A percentile compares a stretch with the other conserved stretches of the same genome.
phyloP scores from a whole-genome alignment of 2,329 filamentous ascomycete genomes.

The Aspergillus oerlinghausenensis region DNA sequence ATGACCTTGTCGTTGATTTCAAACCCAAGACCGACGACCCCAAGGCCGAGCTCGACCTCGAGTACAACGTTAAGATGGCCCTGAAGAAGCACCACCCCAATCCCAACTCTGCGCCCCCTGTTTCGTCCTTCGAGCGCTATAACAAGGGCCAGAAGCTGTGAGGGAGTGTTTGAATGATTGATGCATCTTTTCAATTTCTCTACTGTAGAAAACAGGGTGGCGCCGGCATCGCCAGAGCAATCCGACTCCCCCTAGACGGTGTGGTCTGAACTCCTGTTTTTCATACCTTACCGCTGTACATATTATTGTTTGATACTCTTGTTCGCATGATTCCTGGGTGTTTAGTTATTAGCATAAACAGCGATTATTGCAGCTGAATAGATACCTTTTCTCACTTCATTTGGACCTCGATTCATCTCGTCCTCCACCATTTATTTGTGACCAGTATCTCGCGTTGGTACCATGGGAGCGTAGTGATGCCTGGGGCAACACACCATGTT shows the following conservation, averaged over 20 bases:
- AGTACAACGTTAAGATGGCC: constrained; percentile 58
- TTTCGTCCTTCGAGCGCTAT: constrained; percentile 36
- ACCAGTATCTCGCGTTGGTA: too few species aligned
- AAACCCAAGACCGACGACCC: constrained; percentile 47
- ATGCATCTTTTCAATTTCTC: neutral
- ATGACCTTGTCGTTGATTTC: constrained; percentile 56
- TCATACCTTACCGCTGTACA: neutral
- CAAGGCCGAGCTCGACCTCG: constrained; percentile 55
- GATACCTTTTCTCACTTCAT: neutral
- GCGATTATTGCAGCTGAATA: neutral
- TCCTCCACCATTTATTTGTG: too few species aligned
- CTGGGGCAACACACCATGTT: neutral
- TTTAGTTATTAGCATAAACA: neutral
- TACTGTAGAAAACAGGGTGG: neutral
- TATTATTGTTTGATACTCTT: neutral
- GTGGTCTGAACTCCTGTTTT: neutral
- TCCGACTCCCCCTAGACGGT: neutral
- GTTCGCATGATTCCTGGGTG: neutral
- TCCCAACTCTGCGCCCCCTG: constrained; percentile 35
- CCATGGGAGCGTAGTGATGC: too few species aligned
- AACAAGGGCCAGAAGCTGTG: constrained; percentile 18
- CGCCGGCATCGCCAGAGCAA: neutral
- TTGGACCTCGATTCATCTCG: neutral
- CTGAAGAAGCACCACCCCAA: constrained; percentile 40
- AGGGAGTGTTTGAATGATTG: neutral